phyloP scores from a whole-genome alignment of 371 early-diverging fungal species.

The Syncephalastrum racemosum region DNA sequence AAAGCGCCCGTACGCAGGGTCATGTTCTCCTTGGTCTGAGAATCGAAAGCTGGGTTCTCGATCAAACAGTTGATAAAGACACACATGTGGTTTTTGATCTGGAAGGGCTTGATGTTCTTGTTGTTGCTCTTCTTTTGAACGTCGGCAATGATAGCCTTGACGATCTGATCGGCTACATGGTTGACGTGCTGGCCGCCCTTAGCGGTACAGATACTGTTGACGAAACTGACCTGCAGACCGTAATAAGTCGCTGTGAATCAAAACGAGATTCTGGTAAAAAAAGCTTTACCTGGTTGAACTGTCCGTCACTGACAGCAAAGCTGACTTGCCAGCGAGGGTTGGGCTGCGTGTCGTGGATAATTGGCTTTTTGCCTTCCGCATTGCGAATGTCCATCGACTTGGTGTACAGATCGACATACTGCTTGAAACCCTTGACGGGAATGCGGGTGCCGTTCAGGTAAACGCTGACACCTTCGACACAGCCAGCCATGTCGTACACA shows the following conservation, averaged over 20 bases:
- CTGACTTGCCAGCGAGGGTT: slow-evolving; percentile 98
- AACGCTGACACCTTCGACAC: slow-evolving; percentile 87
- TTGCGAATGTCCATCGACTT: slow-evolving; percentile 45
- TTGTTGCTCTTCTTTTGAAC: slow-evolving; percentile 87
- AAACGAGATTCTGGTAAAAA: not conserved
- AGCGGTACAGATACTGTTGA: slow-evolving; percentile 97
- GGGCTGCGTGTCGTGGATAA: slow-evolving; percentile 28
- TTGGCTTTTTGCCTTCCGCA: slow-evolving; percentile 38
- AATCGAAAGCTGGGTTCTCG: slow-evolving; percentile 99
- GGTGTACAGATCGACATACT: slow-evolving; percentile 89
- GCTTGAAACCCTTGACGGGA: slow-evolving; percentile 85
- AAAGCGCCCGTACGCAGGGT: slow-evolving; percentile 85
- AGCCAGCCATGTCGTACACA: slow-evolving; percentile 98
- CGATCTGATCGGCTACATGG: slow-evolving; percentile 90
- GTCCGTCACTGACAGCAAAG: slow-evolving; percentile 92
- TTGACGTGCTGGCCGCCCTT: slow-evolving; percentile 98
- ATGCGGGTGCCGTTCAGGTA: slow-evolving; percentile 90
- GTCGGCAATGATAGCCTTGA: slow-evolving; percentile 69
- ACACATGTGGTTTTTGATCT: slow-evolving; percentile 93
- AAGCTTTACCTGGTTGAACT: slow-evolving; percentile 95
- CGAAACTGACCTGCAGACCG: slow-evolving; percentile 82
- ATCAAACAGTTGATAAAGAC: slow-evolving; percentile 97
- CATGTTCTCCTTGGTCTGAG: slow-evolving; percentile 99
- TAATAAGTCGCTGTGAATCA: not conserved
- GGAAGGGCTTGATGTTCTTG: slow-evolving; percentile 77